These are phyloP conservation scores for Metschnikowia sp. DNA, from an alignment of 805 yeast species.

Conservation along the genomic window DNA sequence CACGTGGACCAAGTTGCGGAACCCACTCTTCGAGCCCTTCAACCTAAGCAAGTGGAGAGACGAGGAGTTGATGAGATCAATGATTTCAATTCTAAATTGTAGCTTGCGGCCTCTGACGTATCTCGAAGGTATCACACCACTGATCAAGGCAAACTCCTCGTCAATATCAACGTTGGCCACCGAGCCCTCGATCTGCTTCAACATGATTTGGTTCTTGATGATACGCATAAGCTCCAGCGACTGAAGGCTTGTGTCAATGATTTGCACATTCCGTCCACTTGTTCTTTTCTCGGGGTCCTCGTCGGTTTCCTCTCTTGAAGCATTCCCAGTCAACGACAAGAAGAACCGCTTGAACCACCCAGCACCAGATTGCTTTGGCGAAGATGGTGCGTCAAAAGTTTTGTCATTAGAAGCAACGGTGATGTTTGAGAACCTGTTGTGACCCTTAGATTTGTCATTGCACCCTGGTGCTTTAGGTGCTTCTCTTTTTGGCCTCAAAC, in stretches of 20 bases:
- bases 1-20: slow-evolving; percentile 40
- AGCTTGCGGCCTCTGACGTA: slow-evolving; percentile 45
- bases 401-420: slow-evolving; percentile 20
- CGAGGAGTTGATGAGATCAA: slow-evolving; percentile 35
- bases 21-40: slow-evolving; percentile 47
- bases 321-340: slow-evolving; percentile 20
- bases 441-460: slow-evolving; percentile 12
- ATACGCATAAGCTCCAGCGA: slow-evolving; percentile 31
- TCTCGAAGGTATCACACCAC: slow-evolving; percentile 46
- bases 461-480: slow-evolving; percentile 38
- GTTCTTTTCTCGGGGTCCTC: slow-evolving; percentile 4
- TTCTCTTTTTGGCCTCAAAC: slow-evolving; percentile 36
- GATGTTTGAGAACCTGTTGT: slow-evolving; percentile 36
- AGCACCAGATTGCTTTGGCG: slow-evolving; percentile 15
- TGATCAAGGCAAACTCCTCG: slow-evolving; percentile 41
- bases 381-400: slow-evolving; percentile 3
- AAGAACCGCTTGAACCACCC: slow-evolving; percentile 40
- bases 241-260: slow-evolving; percentile 32
- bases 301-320: slow-evolving; percentile 5
- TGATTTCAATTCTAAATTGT: slow-evolving; percentile 43
- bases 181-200: slow-evolving; percentile 50
- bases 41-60: slow-evolving; percentile 40
- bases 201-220: slow-evolving; percentile 39
- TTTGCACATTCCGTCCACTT: slow-evolving; percentile 21
- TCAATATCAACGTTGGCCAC: slow-evolving; percentile 40